Evolutionary conservation across 2,329 filamentous ascomycete species (phyloP).

Genomic region (Epichloe sibirici): DNA sequence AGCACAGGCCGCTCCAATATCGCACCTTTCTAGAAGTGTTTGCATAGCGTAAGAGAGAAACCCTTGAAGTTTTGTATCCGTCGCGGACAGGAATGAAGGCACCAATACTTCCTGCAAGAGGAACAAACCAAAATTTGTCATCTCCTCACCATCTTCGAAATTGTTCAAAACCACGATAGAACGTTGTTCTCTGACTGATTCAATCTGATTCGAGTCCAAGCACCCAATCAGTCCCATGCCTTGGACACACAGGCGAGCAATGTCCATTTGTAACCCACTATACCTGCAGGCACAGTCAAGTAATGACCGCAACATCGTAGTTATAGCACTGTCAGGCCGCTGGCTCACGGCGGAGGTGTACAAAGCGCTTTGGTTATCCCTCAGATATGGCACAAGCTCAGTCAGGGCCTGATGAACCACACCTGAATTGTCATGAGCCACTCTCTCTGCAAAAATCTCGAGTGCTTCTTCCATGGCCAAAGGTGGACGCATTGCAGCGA

Average conservation of each 20-base stretch:
- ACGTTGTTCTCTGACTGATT: constrained; percentile 62
- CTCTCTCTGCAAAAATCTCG: constrained; percentile 50
- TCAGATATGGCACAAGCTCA: constrained; percentile 66
- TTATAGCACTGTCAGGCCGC: constrained; percentile 65
- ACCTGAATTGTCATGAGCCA: constrained; percentile 71
- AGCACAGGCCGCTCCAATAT: constrained; percentile 48
- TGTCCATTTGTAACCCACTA: constrained; percentile 51
- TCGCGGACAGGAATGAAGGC: constrained; percentile 81
- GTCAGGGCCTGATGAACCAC: constrained; percentile 72
- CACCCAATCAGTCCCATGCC: constrained; percentile 85
- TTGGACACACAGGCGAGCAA: constrained; percentile 63
- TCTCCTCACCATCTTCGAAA: constrained; percentile 66
- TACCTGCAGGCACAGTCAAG: constrained; percentile 80
- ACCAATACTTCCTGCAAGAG: constrained; percentile 80
- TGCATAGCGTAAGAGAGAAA: constrained; percentile 95
- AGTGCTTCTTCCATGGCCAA: constrained; percentile 5
- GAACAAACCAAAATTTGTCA: constrained; percentile 74
- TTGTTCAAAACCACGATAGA: constrained; percentile 84
- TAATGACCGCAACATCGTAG: constrained; percentile 60
- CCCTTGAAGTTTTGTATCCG: constrained; percentile 76
- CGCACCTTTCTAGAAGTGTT: constrained; percentile 67
- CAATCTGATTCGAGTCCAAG: constrained; percentile 80
- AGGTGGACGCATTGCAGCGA: constrained; percentile 50
- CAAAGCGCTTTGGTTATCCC: constrained; percentile 61
- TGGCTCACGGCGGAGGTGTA: constrained; percentile 73